These are phyloP conservation scores for Sutorius australiensis DNA, from an alignment of 768 basidiomycete species.

Conservation along the genomic window DNA sequence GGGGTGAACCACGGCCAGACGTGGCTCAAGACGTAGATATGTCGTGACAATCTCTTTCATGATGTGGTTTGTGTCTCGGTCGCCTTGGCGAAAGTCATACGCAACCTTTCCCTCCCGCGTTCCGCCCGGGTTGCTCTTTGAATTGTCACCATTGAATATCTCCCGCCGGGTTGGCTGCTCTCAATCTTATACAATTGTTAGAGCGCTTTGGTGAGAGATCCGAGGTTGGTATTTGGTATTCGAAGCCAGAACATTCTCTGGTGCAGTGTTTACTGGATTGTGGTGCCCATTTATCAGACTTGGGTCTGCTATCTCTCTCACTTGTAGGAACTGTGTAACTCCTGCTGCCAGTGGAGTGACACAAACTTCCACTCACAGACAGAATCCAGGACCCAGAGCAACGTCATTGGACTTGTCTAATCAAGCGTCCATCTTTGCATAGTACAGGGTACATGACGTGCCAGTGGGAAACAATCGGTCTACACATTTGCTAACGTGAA, in stretches of 20 bases:
- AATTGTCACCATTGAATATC: background rate
- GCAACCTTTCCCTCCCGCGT: background rate
- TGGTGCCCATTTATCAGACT: background rate
- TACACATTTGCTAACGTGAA: background rate
- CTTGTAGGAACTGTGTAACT: background rate
- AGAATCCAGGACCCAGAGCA: background rate
- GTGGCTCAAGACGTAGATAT: conserved; percentile 65
- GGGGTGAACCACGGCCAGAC: conserved; percentile 73
- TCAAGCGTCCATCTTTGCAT: background rate
- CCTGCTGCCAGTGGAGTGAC: background rate
- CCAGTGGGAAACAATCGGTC: background rate
- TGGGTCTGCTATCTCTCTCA: background rate
- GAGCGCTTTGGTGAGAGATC: background rate
- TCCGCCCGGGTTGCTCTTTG: background rate
- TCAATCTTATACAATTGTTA: background rate
- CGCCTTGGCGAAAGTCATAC: background rate
- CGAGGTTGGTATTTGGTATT: background rate
- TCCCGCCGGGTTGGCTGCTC: background rate
- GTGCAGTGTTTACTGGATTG: background rate
- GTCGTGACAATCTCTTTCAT: conserved; percentile 34
- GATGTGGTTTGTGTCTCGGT: background rate
- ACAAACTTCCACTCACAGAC: background rate
- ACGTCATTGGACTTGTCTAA: background rate
- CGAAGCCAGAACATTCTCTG: background rate
- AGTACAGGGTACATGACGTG: background rate